Base-by-base conservation (phyloP, 257 asterid species). In the Scutellaria baicalensis region DNA sequence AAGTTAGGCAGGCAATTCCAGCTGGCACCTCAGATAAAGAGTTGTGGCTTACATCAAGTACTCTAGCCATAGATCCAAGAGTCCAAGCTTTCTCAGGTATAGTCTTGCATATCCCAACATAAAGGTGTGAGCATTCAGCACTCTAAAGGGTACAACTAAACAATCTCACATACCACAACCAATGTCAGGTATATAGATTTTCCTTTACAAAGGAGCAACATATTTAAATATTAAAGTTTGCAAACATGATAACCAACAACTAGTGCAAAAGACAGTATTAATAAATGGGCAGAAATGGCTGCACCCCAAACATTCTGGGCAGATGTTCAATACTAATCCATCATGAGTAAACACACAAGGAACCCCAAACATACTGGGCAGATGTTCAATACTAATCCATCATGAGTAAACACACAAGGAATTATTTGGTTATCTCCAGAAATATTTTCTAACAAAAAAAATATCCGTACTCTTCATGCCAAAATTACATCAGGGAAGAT, bases 11-110 rank as follows among this genome's bases (percentile, higher is more conserved):
- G 67, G 84, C 75, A 76, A 93, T 78, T 47, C 73, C 47, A 18
- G 78, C 83, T 14, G 98, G 95, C 74, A 91, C 82, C 67, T 85
- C 88, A 38, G 47, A 83, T 77, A 88, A 18, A 1, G 74, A 72
- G 82, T 93, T 93, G 77, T 66, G 84, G 88, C 92, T 85, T 59
- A 85, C 72, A 77, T 93, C 96, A 59, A 93, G 93, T 47, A 90
- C 82, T 71, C 96, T 83, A 74, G 86, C 84, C 64, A 75, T 77
- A 59, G 81, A 38, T 70, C 88, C 92, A 73, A 86, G 83, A 8
- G 70, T 60, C 92, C 91, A 90, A 68, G 90, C 89, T 73, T 93
- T 96, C 43, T 77, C 96, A 61, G 98, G 96, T 74, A 88, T 81
- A 71, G 77, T 69, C 98, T 93, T 64, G 75, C 80, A 86, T 69